Conservation (phyloP, 163 green algal species). For the Dunaliella salina region DNA sequence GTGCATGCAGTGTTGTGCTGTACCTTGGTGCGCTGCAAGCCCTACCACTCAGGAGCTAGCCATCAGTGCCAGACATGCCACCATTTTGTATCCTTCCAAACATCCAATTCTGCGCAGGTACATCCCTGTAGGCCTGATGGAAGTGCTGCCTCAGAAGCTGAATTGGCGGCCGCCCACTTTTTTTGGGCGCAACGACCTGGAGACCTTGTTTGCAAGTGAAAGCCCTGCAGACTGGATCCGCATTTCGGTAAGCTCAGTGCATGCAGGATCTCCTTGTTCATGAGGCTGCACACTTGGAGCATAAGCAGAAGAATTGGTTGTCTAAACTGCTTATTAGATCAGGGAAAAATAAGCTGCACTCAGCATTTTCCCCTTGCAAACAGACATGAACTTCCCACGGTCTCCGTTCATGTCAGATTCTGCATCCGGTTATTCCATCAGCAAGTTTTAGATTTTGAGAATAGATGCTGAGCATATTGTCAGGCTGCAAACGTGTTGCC, state of each 20-base stretch:
- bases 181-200: conserved; percentile 74
- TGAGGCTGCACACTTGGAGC: too few relatives aligned
- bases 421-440: not conserved
- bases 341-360: too few relatives aligned
- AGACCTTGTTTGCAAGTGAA: conserved; percentile 78
- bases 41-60: not conserved
- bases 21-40: not conserved
- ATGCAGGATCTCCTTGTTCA: not conserved
- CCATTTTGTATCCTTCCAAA: conserved; percentile 11
- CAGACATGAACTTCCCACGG: too few relatives aligned
- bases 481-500: too few relatives aligned
- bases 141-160: conserved; percentile 77
- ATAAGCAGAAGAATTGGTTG: too few relatives aligned
- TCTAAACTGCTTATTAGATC: too few relatives aligned
- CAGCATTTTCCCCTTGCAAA: too few relatives aligned
- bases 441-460: too few relatives aligned
- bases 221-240: conserved; percentile 73
- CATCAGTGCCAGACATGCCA: not conserved
- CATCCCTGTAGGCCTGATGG: conserved; percentile 87
- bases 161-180: conserved; percentile 72
- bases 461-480: not conserved
- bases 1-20: not conserved
- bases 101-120: conserved; percentile 67
- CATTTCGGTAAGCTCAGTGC: not conserved
- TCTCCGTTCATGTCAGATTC: too few relatives aligned